These are phyloP conservation scores for Naganishia onofrii DNA, from an alignment of 768 basidiomycete genomes.

Conservation along the genomic window DNA sequence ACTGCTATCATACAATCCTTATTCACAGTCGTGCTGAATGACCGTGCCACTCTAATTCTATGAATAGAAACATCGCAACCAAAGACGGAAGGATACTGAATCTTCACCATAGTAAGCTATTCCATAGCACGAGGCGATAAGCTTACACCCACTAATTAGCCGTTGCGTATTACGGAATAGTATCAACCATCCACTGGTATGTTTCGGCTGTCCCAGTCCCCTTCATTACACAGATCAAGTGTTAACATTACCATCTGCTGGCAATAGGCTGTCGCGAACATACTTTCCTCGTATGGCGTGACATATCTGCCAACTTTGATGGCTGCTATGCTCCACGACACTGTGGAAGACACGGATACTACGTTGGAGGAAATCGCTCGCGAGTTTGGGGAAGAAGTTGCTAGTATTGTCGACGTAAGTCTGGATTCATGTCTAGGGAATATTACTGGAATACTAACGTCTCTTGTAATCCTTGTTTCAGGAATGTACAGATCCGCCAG, in stretches of 20 bases:
- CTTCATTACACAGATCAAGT: not conserved
- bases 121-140: slow-evolving; percentile 23
- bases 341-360: slow-evolving; percentile 52
- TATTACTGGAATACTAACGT: not conserved
- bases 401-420: slow-evolving; percentile 47
- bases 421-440: not conserved
- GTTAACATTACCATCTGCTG: not conserved
- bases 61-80: slow-evolving; percentile 48
- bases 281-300: slow-evolving; percentile 46
- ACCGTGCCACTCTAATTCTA: not conserved
- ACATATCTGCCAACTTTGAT: slow-evolving; percentile 46
- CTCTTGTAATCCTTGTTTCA: slow-evolving; percentile 6
- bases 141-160: not conserved
- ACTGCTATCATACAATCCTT: not conserved
- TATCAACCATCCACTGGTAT: slow-evolving; percentile 51
- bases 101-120: slow-evolving; percentile 44
- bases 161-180: not conserved
- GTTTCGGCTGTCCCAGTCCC: not conserved
- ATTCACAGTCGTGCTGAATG: not conserved
- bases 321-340: slow-evolving; percentile 52
- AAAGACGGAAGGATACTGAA: slow-evolving; percentile 47
- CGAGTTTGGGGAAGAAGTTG: slow-evolving; percentile 48
- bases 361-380: slow-evolving; percentile 46
- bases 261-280: slow-evolving; percentile 45
- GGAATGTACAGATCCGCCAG: slow-evolving; percentile 48